A percentile compares a stretch with the other conserved stretches of the same genome.
phyloP scores from a whole-genome alignment of 169 alveolate genomes.

The Eimeria tenella region DNA sequence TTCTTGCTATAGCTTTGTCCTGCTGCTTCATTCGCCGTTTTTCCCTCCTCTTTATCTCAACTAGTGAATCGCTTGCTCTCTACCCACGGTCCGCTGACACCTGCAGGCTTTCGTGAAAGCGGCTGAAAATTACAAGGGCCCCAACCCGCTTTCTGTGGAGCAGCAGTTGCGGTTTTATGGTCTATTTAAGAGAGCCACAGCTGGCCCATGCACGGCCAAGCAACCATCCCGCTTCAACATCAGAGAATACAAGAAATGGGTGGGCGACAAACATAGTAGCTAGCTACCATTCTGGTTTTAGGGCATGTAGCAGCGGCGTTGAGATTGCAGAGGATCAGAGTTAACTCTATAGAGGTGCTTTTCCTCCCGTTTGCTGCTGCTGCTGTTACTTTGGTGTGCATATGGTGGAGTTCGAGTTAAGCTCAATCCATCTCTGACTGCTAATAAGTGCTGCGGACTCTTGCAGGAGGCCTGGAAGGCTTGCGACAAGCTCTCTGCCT shows the following conservation, averaged over 20 bases:
- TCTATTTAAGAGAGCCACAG: conserved; percentile 8
- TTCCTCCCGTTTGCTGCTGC: too few species aligned
- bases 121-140: background rate
- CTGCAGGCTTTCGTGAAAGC: background rate
- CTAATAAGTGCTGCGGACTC: too few species aligned
- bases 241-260: conserved; percentile 43
- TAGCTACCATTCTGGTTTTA: background rate
- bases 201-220: conserved; percentile 10
- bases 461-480: conserved; percentile 68
- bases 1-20: background rate
- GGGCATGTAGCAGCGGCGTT: too few species aligned
- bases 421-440: too few species aligned
- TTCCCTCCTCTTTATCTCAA: background rate
- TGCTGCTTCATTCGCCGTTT: background rate
- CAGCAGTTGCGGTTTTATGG: conserved; percentile 22
- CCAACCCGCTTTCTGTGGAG: background rate
- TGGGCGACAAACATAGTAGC: background rate
- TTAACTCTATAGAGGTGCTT: too few species aligned
- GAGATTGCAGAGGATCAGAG: too few species aligned
- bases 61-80: too few species aligned
- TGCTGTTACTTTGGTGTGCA: too few species aligned
- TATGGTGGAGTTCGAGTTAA: too few species aligned
- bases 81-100: too few species aligned
- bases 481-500: background rate
- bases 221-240: conserved; percentile 36